Conservation (phyloP, 2,329 filamentous ascomycete species). For the Kalmusia sp. region DNA sequence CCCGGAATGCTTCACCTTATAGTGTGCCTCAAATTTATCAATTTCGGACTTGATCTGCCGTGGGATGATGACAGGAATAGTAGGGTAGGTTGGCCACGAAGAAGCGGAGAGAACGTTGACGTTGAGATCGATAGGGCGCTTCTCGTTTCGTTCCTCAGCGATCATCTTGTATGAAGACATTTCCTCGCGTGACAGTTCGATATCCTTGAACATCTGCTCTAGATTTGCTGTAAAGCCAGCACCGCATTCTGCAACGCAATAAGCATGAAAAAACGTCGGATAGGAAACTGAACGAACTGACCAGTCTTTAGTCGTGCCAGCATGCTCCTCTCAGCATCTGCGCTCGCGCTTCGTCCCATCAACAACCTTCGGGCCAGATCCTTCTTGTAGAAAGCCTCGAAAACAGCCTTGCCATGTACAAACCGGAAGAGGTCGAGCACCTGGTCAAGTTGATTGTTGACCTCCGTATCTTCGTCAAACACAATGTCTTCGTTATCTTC, state of each 20-base stretch:
- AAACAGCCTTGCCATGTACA: slow-evolving; percentile 95
- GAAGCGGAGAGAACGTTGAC: slow-evolving; percentile 91
- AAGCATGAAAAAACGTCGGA: slow-evolving; percentile 9
- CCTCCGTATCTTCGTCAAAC: slow-evolving; percentile 87
- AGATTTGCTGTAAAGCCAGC: slow-evolving; percentile 95
- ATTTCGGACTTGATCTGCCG: slow-evolving; percentile 77
- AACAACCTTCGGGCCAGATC: slow-evolving; percentile 88
- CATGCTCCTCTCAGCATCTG: slow-evolving; percentile 97
- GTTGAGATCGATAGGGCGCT: slow-evolving; percentile 71
- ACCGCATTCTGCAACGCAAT: slow-evolving; percentile 72
- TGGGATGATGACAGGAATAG: slow-evolving; percentile 77
- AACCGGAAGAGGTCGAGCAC: slow-evolving; percentile 95
- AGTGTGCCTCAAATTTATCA: slow-evolving; percentile 82
- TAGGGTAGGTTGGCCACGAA: slow-evolving; percentile 91
- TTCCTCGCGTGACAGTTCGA: slow-evolving; percentile 90
- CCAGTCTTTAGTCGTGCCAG: slow-evolving; percentile 82
- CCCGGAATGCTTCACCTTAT: slow-evolving; percentile 88
- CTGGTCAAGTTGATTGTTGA: slow-evolving; percentile 91
- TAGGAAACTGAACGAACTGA: slow-evolving; percentile 30
- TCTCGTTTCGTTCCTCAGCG: slow-evolving; percentile 65
- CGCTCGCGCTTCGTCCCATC: slow-evolving; percentile 90
- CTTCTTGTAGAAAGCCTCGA: slow-evolving; percentile 99
- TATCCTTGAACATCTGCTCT: slow-evolving; percentile 99
- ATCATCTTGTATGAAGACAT: slow-evolving; percentile 85
- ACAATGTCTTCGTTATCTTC: slow-evolving; percentile 67